Percentiles rank a stretch among this genome's conserved stretches.
Evolutionary conservation across 192 early-diverging fungal genomes (phyloP).

Genomic region (Neocallimastix lanati): DNA sequence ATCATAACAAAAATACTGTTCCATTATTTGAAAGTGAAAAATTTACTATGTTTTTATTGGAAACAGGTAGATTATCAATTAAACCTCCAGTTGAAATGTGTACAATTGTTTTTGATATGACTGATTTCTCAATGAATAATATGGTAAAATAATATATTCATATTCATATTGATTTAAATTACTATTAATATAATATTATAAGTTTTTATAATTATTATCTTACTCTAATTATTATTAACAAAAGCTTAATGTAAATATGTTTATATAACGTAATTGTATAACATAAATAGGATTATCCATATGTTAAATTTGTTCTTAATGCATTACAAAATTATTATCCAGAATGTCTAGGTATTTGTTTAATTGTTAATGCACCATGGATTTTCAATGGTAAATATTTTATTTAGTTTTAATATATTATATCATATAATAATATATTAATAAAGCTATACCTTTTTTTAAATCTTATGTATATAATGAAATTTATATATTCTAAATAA

Average conservation of each 20-base stretch:
- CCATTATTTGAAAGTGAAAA: constrained; percentile 3
- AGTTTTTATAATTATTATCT: no score
- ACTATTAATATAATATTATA: no score
- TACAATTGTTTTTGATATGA: constrained; percentile 61
- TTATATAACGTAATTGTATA: no score
- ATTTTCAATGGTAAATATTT: constrained; percentile 46
- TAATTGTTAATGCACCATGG: constrained; percentile 79
- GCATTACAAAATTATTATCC: constrained; percentile 82
- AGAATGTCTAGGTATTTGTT: constrained; percentile 59
- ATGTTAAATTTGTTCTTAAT: constrained; percentile 55
- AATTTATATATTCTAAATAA: not conserved
- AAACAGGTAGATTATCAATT: constrained; percentile 31
- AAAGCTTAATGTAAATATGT: no score
- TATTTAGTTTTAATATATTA: no score
- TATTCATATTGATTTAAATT: no score
- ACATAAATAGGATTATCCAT: constrained; percentile 50
- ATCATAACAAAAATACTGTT: not conserved
- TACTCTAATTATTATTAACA: no score
- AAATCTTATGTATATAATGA: no score
- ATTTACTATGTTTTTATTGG: constrained; percentile 19
- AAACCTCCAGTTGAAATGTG: constrained; percentile 33
- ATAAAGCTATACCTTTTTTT: no score
- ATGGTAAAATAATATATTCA: constrained; percentile 12
- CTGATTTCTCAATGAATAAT: constrained; percentile 53
- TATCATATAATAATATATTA: no score